Percentiles rank a stretch among this genome's conserved stretches.
Evolutionary conservation across 352 stramenopile genomes (phyloP).

Genomic region (Globisporangium radiosum): DNA sequence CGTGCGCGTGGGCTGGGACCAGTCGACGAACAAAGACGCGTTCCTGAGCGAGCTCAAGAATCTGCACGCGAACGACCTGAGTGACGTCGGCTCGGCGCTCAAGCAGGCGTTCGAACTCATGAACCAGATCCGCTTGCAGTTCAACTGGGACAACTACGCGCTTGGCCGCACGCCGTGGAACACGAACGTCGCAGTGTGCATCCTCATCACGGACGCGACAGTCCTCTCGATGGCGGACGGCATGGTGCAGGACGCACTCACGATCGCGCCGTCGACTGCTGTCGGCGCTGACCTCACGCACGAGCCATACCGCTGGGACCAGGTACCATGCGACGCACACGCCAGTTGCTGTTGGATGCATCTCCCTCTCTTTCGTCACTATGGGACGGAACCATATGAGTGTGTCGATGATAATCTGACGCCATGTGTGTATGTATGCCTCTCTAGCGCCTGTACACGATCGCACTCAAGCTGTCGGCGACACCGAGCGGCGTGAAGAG

Average conservation of each 20-base stretch:
- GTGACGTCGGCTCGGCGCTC: slow-evolving; percentile 63
- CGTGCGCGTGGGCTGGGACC: slow-evolving; percentile 81
- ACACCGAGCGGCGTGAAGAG: slow-evolving; percentile 39
- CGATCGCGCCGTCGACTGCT: slow-evolving; percentile 54
- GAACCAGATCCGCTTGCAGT: slow-evolving; percentile 85
- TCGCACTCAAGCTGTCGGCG: slow-evolving; percentile 79
- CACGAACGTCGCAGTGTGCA: slow-evolving; percentile 76
- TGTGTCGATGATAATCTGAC: neutral
- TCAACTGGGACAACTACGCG: slow-evolving; percentile 86
- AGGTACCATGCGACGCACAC: slow-evolving; percentile 17
- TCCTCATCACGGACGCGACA: slow-evolving; percentile 80
- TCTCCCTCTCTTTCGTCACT: neutral
- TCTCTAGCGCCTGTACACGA: slow-evolving; percentile 55
- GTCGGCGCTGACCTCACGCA: slow-evolving; percentile 74
- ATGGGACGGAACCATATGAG: neutral
- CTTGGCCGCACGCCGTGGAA: slow-evolving; percentile 76
- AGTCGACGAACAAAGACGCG: slow-evolving; percentile 79
- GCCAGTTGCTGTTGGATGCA: too few species aligned
- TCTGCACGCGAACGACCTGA: slow-evolving; percentile 69
- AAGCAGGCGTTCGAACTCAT: slow-evolving; percentile 84
- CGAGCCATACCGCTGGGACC: slow-evolving; percentile 84
- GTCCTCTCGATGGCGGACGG: slow-evolving; percentile 57
- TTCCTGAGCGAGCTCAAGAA: slow-evolving; percentile 84
- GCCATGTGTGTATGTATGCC: neutral
- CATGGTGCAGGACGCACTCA: slow-evolving; percentile 66